Percentiles rank a stretch among this genome's conserved stretches.
Evolutionary conservation across 129 eudicot species (phyloP).

Genomic region (Centaurea solstitialis): DNA sequence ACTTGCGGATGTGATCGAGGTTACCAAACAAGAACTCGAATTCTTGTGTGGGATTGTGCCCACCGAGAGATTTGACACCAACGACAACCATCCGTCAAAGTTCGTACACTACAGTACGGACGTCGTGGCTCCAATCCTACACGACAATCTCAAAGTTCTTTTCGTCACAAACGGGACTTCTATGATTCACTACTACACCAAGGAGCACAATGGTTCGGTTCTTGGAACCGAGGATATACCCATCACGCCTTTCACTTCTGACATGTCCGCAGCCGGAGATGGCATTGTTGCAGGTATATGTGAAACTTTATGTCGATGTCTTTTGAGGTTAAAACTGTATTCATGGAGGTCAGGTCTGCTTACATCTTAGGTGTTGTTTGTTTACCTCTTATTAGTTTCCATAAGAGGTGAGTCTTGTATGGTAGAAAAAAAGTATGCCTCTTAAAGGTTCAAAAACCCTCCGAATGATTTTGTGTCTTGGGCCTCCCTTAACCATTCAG

Average conservation of each 20-base stretch:
- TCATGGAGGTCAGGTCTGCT: too few relatives aligned
- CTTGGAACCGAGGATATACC: constrained; percentile 90
- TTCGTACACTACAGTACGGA: constrained; percentile 73
- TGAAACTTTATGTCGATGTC: background rate
- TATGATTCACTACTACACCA: constrained; percentile 84
- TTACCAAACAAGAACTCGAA: constrained; percentile 94
- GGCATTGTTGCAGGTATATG: constrained; percentile 88
- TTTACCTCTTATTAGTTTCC: too few relatives aligned
- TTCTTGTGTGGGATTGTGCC: constrained; percentile 78
- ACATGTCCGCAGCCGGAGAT: constrained; percentile 92
- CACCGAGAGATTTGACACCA: constrained; percentile 66
- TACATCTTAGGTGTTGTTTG: too few relatives aligned
- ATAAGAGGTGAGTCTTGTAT: too few relatives aligned
- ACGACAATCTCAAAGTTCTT: constrained; percentile 73
- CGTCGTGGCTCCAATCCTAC: constrained; percentile 66
- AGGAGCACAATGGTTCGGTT: constrained; percentile 72
- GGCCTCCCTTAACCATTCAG: too few relatives aligned
- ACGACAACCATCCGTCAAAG: constrained; percentile 60
- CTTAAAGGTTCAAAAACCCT: too few relatives aligned
- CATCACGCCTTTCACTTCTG: constrained; percentile 73
- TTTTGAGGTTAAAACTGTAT: background rate
- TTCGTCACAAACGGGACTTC: constrained; percentile 98
- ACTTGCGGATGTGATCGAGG: constrained; percentile 84
- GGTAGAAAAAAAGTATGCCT: too few relatives aligned
- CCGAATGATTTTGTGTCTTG: too few relatives aligned